Percentiles rank a stretch among this genome's conserved stretches.
These are phyloP conservation scores for Solanum boliviense DNA, from an alignment of 257 asterid genomes.

Conservation along the genomic window DNA sequence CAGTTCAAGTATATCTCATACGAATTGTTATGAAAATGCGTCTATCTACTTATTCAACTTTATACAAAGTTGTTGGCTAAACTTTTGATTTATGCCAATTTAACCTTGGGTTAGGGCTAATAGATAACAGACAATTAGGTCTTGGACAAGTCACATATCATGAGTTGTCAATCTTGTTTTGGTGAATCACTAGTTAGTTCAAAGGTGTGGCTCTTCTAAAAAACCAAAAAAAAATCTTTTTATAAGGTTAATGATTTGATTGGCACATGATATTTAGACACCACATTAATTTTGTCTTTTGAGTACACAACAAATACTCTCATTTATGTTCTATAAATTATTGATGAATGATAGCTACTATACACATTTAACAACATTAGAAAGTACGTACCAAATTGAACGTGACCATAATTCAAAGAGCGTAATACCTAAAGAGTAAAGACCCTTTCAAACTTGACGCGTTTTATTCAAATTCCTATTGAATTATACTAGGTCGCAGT, in stretches of 20 bases:
- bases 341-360: no score
- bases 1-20: background rate
- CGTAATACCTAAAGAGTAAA: no score
- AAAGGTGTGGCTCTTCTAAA: background rate
- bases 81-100: background rate
- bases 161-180: background rate
- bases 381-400: no score
- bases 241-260: background rate
- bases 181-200: background rate
- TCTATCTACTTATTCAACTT: background rate
- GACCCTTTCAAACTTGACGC: no score
- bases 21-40: no score
- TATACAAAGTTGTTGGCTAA: rapidly evolving
- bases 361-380: no score
- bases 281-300: background rate
- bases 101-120: background rate
- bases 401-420: no score
- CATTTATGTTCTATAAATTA: background rate
- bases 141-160: background rate
- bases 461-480: no score
- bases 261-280: background rate
- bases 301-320: background rate
- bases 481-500: no score
- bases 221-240: background rate
- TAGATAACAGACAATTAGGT: background rate